Evolutionary conservation across 2,329 filamentous ascomycete genomes (phyloP), one percentile per base, ranked within the genome.

Genomic region (Niveomyces coronatus): DNA sequence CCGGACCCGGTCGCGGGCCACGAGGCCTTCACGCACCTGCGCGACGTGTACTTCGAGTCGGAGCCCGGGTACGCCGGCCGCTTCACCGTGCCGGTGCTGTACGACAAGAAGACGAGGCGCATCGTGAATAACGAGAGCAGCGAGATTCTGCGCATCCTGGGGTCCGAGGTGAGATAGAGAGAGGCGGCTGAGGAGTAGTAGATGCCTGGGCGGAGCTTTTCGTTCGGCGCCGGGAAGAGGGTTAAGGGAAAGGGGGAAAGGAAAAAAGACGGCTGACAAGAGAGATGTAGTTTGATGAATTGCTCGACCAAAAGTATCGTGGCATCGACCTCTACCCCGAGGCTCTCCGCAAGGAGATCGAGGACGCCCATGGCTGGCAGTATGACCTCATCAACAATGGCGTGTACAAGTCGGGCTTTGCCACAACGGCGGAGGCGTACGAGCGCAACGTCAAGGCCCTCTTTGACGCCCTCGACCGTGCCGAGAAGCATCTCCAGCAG

Each of bases 101-200:
- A 82, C 63, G 85, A 94, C 62, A 85, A 76, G 63, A 78, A 82
- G 64, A 63, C 67, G 37, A 72, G 79, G 51, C 74, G 67, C 23
- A 93, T 94, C 53, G 87, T 94, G 45, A 91, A 73, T 73, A 95
- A 95, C 49, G 88, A 94, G 70, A 86, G 82, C 59, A 79, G 80
- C 48, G 88, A 95, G 64, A 94, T 95, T 56, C 79, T 94, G 57
- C 79, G 88, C 54, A 94, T 94, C 84, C 67, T 95, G 44, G 84
- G 84, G 55, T 71, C 70, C 29, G 84, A 77, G 52, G 86, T 86
- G 37, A 14, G 54, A n/a, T n/a, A n/a, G n/a, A n/a, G n/a, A n/a
- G n/a, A n/a, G n/a, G n/a, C n/a, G n/a, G n/a, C n/a, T n/a, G n/a
- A n/a, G n/a, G n/a, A n/a, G n/a, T n/a, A n/a, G n/a, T 8, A 5